Conservation (phyloP, 768 basidiomycete genomes). For the Mycena maculata region DNA sequence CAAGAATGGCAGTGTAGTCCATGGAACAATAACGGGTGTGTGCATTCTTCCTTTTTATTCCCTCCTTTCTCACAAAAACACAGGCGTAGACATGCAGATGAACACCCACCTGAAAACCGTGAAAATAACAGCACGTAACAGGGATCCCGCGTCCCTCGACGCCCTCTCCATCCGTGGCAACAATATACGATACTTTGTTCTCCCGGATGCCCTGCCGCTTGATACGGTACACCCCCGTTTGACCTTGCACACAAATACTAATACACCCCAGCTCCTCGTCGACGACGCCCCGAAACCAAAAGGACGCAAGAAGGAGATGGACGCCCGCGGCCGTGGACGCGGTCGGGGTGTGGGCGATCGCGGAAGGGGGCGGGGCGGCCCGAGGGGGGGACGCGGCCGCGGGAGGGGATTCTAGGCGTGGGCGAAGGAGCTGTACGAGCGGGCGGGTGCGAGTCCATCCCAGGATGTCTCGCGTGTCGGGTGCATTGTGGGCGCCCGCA, state of each 20-base stretch:
- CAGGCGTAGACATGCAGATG: constrained; percentile 99
- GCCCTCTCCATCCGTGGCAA: constrained; percentile 95
- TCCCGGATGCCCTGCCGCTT: constrained; percentile 96
- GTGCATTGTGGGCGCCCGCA: background rate
- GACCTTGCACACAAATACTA: background rate
- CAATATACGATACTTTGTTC: constrained; percentile 95
- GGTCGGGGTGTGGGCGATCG: constrained; percentile 59
- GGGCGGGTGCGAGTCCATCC: background rate
- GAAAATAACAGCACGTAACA: constrained; percentile 94
- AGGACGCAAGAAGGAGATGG: constrained; percentile 83
- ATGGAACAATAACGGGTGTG: constrained; percentile 99
- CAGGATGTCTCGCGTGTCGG: too few relatives aligned
- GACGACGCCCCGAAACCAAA: constrained; percentile 99
- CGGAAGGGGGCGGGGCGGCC: constrained; percentile 61
- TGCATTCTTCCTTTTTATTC: constrained; percentile 41
- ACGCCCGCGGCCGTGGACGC: constrained; percentile 69
- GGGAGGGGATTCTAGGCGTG: constrained; percentile 47
- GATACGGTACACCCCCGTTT: constrained; percentile 67
- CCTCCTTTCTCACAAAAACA: constrained; percentile 1
- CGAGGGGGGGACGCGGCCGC: constrained; percentile 62
- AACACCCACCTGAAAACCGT: constrained; percentile 98
- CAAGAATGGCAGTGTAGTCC: constrained; percentile 95
- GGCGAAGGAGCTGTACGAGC: background rate
- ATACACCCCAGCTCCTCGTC: constrained; percentile 69
- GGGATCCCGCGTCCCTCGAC: constrained; percentile 89